A percentile compares a stretch with the other conserved stretches of the same genome.
Evolutionary conservation across 2,329 filamentous ascomycete species (phyloP).

Genomic region (Thielaviopsis populi): DNA sequence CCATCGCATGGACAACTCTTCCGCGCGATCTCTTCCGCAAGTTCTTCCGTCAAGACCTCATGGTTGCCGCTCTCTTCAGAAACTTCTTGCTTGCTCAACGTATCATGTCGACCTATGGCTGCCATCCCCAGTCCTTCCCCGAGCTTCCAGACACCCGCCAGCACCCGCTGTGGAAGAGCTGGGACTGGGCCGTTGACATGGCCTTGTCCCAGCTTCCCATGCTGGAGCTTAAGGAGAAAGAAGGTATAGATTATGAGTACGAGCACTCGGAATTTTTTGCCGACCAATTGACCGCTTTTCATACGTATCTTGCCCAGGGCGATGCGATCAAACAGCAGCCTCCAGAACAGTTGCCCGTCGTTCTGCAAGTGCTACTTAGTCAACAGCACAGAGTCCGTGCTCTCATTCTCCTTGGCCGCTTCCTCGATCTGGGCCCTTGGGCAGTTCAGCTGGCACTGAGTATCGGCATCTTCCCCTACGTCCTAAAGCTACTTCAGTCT

Average conservation of each 20-base stretch:
- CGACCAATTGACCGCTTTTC: conserved; percentile 91
- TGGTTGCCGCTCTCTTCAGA: conserved; percentile 95
- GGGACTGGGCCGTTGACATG: conserved; percentile 94
- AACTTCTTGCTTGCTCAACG: conserved; percentile 92
- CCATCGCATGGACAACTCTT: conserved; percentile 93
- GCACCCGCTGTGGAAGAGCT: conserved; percentile 90
- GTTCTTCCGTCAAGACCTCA: conserved; percentile 90
- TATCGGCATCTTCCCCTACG: conserved; percentile 97
- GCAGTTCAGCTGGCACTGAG: conserved; percentile 94
- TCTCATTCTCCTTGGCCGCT: conserved; percentile 79
- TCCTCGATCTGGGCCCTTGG: conserved; percentile 92
- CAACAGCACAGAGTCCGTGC: conserved; percentile 88
- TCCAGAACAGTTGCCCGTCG: conserved; percentile 89
- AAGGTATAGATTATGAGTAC: conserved; percentile 70
- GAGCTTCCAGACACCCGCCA: conserved; percentile 88
- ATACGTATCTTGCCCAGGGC: conserved; percentile 78
- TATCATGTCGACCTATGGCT: conserved; percentile 92
- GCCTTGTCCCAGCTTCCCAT: conserved; percentile 78
- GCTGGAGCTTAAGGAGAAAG: conserved; percentile 63
- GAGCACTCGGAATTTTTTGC: conserved; percentile 92
- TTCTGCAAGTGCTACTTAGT: conserved; percentile 86
- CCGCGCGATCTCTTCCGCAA: conserved; percentile 87
- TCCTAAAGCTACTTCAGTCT: conserved; percentile 91
- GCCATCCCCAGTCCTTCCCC: conserved; percentile 83
- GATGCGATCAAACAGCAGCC: conserved; percentile 69